Conservation (phyloP, 192 early-diverging fungal species). For the Powellomyces hirtus region DNA sequence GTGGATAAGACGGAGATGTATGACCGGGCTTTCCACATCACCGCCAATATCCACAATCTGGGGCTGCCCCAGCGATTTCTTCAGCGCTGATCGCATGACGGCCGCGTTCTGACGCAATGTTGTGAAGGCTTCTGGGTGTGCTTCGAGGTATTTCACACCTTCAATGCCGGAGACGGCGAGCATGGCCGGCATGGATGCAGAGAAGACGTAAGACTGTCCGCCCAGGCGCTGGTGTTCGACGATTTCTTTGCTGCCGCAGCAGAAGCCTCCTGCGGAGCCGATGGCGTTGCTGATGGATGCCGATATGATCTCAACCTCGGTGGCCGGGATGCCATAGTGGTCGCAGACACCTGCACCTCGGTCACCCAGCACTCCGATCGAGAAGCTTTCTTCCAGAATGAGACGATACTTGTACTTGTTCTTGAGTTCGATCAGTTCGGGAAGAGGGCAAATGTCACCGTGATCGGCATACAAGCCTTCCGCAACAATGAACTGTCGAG, state of each 20-base stretch:
- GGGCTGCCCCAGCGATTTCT: conserved; percentile 44
- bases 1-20: conserved; percentile 64
- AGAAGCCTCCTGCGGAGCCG: conserved; percentile 88
- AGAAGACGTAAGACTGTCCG: conserved; percentile 87
- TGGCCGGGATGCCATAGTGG: conserved; percentile 63
- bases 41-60: conserved; percentile 28
- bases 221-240: conserved; percentile 91
- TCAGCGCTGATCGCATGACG: conserved; percentile 59
- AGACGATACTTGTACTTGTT: conserved; percentile 94
- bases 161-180: conserved; percentile 85
- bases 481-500: conserved; percentile 89
- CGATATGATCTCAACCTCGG: conserved; percentile 84
- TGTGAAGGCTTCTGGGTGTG: conserved; percentile 47
- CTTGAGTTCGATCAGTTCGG: conserved; percentile 82
- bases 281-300: conserved; percentile 80
- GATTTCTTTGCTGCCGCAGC: conserved; percentile 80
- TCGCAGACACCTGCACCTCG: conserved; percentile 87
- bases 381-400: conserved; percentile 89
- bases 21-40: conserved; percentile 58
- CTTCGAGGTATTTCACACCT: conserved; percentile 65
- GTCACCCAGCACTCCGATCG: conserved; percentile 84
- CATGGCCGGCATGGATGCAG: conserved; percentile 92
- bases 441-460: conserved; percentile 84
- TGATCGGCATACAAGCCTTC: conserved; percentile 88
- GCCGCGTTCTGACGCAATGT: conserved; percentile 63